Base-by-base conservation (phyloP, 768 basidiomycete species). In the Tylopilus plumbeoviolaceoides region DNA sequence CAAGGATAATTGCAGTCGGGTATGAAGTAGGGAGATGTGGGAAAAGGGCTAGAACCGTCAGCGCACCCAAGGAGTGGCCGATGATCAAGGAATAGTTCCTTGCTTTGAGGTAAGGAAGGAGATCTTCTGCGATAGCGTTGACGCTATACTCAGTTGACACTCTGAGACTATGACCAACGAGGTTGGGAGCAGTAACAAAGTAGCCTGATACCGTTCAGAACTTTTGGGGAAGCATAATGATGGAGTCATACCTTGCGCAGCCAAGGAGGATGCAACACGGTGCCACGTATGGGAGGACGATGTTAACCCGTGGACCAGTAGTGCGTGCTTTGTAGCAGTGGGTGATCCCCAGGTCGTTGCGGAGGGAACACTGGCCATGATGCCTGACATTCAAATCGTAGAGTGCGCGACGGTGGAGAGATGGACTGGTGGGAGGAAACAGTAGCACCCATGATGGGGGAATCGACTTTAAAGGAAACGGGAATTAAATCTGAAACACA, bases 231-330 rank as follows among this genome's bases (percentile, higher is more conserved):
- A 20, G 9, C 9, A 4, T 12, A 21, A 6, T 5, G n/a, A 38
- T 18, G 7, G 38, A 10, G n/a, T 38, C n/a, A 8, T 38, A 38
- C 38, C 2, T 51, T 55, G 53, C 14, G 44, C 28, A 27, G 46
- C 65, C 38, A 65, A 50, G 2, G 58, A 42, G 15, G 45, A 42
- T 2, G 59, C 63, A 1, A 63, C 52, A 8, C 52, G 47, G 23
- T 58, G 56, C 63, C 65, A 65, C 2, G 55, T 48, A 7, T 56
- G 59, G 1, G 63, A 58, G 3, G 62, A 58, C 1, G 57, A 64
- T 20, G 59, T 47, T 2, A 63, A 15, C 7, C 67, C 66, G n/a
- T 68, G 67, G 40, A 68, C 53, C 23, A 67, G 36, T 3, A 67
- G 58, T 12, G 64, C 66, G 2, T 58, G 59, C 18, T 67, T 66